Evolutionary conservation across 2,329 filamentous ascomycete species (phyloP).

Genomic region (Calonectria pseudoreteaudii): DNA sequence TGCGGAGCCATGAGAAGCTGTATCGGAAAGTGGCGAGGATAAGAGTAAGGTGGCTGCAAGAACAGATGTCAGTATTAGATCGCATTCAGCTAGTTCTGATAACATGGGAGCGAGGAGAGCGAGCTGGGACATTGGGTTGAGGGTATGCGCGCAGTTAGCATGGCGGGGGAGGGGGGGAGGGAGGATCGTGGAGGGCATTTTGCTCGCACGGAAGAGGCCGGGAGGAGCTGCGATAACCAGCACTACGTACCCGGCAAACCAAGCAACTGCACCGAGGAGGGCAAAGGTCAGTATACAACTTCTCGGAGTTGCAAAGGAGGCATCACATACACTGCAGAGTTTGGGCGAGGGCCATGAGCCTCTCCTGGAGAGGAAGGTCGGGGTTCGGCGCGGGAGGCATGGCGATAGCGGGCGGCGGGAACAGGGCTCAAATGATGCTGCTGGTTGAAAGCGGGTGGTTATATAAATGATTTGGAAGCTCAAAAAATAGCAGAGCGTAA

Average conservation of each 20-base stretch:
- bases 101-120: background rate
- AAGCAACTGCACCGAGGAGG: slow-evolving; percentile 68
- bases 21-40: slow-evolving; percentile 88
- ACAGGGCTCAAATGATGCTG: background rate
- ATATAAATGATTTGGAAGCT: slow-evolving; percentile 10
- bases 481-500: slow-evolving; percentile 21
- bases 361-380: slow-evolving; percentile 77
- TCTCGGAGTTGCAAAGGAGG: slow-evolving; percentile 3
- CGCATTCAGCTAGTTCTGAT: background rate
- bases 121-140: slow-evolving; percentile 1
- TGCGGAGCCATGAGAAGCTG: slow-evolving; percentile 83
- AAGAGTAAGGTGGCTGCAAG: slow-evolving; percentile 81
- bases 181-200: slow-evolving; percentile 8
- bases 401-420: slow-evolving; percentile 14
- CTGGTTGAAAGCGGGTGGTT: slow-evolving; percentile 20
- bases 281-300: slow-evolving; percentile 35
- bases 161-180: background rate
- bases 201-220: slow-evolving; percentile 20
- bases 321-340: slow-evolving; percentile 86
- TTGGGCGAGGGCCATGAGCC: slow-evolving; percentile 82
- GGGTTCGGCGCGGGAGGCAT: slow-evolving; percentile 82
- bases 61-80: slow-evolving; percentile 27
- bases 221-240: slow-evolving; percentile 24
- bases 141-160: slow-evolving; percentile 30
- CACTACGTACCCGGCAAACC: slow-evolving; percentile 81